These are phyloP conservation scores for Salix udensis DNA, from an alignment of 345 rosid species.

Conservation along the genomic window DNA sequence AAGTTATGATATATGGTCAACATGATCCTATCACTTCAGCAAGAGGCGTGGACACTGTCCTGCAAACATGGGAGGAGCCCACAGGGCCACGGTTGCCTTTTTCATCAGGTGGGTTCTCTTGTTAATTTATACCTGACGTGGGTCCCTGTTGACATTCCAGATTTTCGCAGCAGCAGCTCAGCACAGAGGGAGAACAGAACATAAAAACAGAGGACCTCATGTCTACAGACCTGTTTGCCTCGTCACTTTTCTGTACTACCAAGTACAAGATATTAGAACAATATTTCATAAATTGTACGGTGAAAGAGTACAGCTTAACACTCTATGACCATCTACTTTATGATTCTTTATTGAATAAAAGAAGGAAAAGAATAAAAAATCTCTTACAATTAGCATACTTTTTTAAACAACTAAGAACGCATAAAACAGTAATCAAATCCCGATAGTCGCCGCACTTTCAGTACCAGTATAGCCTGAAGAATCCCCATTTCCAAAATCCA, in stretches of 20 bases:
- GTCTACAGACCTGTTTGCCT: background rate
- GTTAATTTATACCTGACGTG: background rate
- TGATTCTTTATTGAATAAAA: background rate
- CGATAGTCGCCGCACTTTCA: constrained; percentile 20
- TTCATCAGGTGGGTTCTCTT: constrained; percentile 10
- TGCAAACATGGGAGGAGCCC: background rate
- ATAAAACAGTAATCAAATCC: background rate
- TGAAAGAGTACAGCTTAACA: background rate
- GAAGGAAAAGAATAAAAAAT: background rate
- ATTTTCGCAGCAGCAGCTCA: background rate
- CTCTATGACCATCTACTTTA: background rate
- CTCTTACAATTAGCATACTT: background rate
- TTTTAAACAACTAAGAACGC: background rate
- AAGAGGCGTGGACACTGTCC: no score
- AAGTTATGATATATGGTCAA: no score
- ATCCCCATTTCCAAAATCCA: constrained; percentile 47
- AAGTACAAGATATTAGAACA: background rate
- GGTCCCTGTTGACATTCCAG: background rate
- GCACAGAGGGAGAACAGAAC: background rate
- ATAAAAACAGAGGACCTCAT: background rate
- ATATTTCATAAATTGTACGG: background rate
- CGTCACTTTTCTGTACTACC: background rate
- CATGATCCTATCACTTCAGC: no score
- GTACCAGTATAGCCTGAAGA: constrained; percentile 59
- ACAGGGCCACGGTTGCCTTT: background rate